Percentiles rank a stretch among this genome's conserved stretches.
phyloP scores from a whole-genome alignment of 768 basidiomycete genomes.

The Lactifluus piperatus region DNA sequence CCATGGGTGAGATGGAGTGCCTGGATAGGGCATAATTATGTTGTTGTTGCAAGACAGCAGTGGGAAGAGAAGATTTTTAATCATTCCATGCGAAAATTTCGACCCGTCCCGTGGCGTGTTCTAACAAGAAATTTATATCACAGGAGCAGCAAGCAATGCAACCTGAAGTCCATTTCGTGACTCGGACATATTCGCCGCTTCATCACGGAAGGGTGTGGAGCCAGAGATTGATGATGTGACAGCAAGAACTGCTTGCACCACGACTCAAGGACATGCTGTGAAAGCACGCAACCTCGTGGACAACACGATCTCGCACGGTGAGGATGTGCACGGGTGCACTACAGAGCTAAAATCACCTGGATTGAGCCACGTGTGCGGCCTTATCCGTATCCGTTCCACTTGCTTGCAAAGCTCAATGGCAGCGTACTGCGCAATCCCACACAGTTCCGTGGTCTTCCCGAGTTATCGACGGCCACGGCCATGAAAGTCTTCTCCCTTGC shows the following conservation, averaged over 20 bases:
- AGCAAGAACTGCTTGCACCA: not conserved
- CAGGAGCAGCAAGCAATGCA: not conserved
- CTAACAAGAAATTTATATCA: not conserved
- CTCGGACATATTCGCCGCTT: not conserved
- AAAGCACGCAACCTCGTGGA: not conserved
- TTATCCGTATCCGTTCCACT: not conserved
- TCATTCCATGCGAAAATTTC: constrained; percentile 7
- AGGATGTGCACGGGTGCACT: not conserved
- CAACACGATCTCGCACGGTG: not conserved
- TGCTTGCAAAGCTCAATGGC: too few relatives aligned
- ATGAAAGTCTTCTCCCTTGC: constrained; percentile 1
- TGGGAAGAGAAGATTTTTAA: not conserved
- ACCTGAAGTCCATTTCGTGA: not conserved
- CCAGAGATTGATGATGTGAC: not conserved
- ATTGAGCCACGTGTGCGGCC: not conserved
- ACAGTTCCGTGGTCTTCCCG: not conserved
- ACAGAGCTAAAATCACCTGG: too few relatives aligned
- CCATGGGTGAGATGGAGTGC: not conserved
- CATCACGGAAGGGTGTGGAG: not conserved
- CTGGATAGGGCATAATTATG: not conserved
- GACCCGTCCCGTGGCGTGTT: not conserved
- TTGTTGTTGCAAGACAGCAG: not conserved
- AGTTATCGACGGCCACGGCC: not conserved
- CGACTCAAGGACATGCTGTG: not conserved
- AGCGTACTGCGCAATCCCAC: not conserved